phyloP scores from a whole-genome alignment of 2,329 filamentous ascomycete genomes.

The Diaporthe batatas region DNA sequence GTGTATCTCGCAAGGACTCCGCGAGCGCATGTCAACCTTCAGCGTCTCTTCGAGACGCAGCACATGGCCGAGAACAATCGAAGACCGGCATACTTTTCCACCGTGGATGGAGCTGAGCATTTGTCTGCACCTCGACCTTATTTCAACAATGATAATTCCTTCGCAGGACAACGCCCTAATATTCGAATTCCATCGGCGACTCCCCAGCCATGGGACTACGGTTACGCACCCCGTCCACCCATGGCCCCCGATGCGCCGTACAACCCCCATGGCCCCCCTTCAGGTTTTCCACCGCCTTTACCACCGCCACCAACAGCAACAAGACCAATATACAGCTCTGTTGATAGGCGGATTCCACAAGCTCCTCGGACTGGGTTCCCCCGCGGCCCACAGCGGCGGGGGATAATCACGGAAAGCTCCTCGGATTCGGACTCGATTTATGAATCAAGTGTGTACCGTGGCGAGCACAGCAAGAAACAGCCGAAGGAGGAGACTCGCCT shows the following conservation, averaged over 20 bases:
- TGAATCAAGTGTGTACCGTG: not conserved
- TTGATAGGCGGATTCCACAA: too few relatives aligned
- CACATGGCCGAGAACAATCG: not conserved
- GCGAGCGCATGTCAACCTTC: not conserved
- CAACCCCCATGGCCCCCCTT: not conserved
- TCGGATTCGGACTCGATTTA: not conserved
- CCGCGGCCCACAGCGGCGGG: not conserved
- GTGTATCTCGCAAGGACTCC: not conserved
- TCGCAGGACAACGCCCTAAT: not conserved
- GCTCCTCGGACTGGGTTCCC: too few relatives aligned
- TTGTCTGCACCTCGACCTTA: not conserved
- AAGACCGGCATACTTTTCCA: not conserved
- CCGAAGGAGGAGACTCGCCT: slow-evolving; percentile 91
- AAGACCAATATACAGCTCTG: too few relatives aligned
- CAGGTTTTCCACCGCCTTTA: not conserved
- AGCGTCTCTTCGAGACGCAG: not conserved
- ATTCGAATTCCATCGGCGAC: not conserved
- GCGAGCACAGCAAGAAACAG: slow-evolving; percentile 58
- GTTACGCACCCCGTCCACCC: not conserved
- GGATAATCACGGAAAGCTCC: not conserved
- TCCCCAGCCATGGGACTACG: not conserved
- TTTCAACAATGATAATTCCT: too few relatives aligned
- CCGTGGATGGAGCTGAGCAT: not conserved
- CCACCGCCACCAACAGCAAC: not conserved
- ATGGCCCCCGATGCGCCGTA: not conserved